Percentiles rank a stretch among this genome's conserved stretches.
Evolutionary conservation across 1,284 basidiomycete genomes (phyloP).

Genomic region (Heterobasidion irregulare): DNA sequence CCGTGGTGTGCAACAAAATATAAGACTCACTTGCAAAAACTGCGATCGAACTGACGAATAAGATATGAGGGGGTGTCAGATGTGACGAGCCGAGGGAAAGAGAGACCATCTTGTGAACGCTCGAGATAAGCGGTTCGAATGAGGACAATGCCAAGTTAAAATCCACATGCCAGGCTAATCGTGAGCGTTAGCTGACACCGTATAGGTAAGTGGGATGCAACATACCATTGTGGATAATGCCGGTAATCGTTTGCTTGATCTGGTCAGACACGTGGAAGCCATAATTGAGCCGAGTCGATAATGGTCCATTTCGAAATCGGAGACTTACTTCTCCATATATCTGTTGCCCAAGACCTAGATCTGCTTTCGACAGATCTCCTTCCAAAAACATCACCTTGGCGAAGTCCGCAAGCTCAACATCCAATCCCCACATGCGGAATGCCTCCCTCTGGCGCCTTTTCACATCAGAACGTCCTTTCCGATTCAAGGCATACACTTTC

Average conservation of each 20-base stretch:
- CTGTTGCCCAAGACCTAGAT: constrained; percentile 19
- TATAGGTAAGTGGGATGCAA: background rate
- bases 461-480: constrained; percentile 2
- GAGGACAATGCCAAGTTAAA: constrained; percentile 1
- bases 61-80: background rate
- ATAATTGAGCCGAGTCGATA: background rate
- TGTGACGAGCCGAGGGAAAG: background rate
- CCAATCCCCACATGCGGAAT: constrained; percentile 22
- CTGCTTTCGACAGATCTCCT: constrained; percentile 19
- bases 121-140: constrained; percentile 2
- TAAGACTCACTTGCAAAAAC: constrained; percentile 11
- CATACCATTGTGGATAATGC: constrained; percentile 26
- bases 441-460: constrained; percentile 20
- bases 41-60: constrained; percentile 16
- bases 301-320: no score
- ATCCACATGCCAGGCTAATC: constrained; percentile 27
- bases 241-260: constrained; percentile 15
- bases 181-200: constrained; percentile 6
- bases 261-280: background rate
- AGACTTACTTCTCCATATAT: constrained; percentile 21
- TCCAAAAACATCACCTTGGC: constrained; percentile 26
- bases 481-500: constrained; percentile 18
- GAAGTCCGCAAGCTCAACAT: constrained; percentile 17
- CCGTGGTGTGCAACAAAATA: no score
- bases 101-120: constrained; percentile 3